These are phyloP conservation scores for Arabidopsis suecica DNA, from an alignment of 345 rosid genomes.

Conservation along the genomic window DNA sequence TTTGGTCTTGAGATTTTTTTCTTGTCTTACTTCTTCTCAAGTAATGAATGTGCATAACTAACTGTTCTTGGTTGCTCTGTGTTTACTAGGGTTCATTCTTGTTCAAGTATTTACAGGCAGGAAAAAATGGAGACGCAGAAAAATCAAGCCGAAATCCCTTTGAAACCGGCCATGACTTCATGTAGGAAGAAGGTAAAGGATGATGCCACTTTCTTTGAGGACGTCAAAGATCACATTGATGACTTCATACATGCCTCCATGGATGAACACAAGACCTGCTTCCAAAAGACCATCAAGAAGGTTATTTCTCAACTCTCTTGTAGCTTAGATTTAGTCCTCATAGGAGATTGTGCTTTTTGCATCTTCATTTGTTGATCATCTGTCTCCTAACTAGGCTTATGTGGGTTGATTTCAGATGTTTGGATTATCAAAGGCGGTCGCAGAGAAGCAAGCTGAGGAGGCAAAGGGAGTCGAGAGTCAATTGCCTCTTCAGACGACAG, in stretches of 20 bases:
- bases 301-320: slow-evolving; percentile 43
- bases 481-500: slow-evolving; percentile 62
- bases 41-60: no score
- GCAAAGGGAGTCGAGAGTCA: slow-evolving; percentile 68
- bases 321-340: not conserved
- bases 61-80: not conserved
- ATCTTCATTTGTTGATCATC: not conserved
- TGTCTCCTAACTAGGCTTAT: slow-evolving; percentile 13
- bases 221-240: slow-evolving; percentile 82
- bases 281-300: slow-evolving; percentile 77
- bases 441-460: slow-evolving; percentile 63
- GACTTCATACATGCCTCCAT: slow-evolving; percentile 83
- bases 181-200: slow-evolving; percentile 77
- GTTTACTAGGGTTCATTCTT: not conserved
- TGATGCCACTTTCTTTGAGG: slow-evolving; percentile 75
- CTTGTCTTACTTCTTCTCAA: no score
- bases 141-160: slow-evolving; percentile 36
- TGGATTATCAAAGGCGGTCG: slow-evolving; percentile 77
- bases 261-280: slow-evolving; percentile 89
- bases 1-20: no score
- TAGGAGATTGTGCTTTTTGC: not conserved
- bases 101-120: slow-evolving; percentile 2
- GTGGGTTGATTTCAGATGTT: slow-evolving; percentile 66
- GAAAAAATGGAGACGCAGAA: slow-evolving; percentile 50
- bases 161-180: slow-evolving; percentile 52